Base-by-base conservation (phyloP, 495 filamentous ascomycete species). In the Penicillium malachiteum region DNA sequence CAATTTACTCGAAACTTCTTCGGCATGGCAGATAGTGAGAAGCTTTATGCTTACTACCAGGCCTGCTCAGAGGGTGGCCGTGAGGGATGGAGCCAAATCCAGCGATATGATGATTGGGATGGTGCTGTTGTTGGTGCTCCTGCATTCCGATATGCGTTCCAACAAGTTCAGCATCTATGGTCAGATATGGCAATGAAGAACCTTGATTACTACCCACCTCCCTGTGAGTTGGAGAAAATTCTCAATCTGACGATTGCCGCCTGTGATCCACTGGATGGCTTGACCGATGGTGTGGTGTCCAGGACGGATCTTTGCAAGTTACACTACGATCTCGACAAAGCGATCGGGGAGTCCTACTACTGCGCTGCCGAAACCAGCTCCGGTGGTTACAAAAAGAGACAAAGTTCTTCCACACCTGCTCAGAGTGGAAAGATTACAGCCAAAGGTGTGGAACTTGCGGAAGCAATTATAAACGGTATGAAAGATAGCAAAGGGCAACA, bases 61-160 rank as follows among this genome's bases (percentile, higher is more conserved):
- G 78, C 77, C 0, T 83, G 80, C 57, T 79, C 75, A 2, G 78
- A 81, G 32, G 80, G 80, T 5, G 80, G 80, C 3, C 67, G 78
- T n/a, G 75, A 80, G 42, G 80, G 80, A 5, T 60, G 56, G 58
- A 79, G 71, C 40, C 77, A 81, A 55, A 67, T 80, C 17, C 78
- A 83, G 56, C 73, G 76, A 5, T 82, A 63, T 52, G 68, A 73
- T 10, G 62, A 77, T 32, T 80, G 63, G 16, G 80, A 83, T 45
- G 80, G 79, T 13, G 71, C 65, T 5, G 65, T 70, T 3, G 68
- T 69, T 30, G 78, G 74, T 5, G 78, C 80, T 0, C 79, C 80
- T 13, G 80, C 79, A 5, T 72, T 81, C 49, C 69, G 79, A 0
- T 78, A 68, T 49, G 64, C 68, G 5, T 69, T 73, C 30, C 71